Evolutionary conservation across 2,329 filamentous ascomycete species (phyloP).

Genomic region (Aspergillus sp.): DNA sequence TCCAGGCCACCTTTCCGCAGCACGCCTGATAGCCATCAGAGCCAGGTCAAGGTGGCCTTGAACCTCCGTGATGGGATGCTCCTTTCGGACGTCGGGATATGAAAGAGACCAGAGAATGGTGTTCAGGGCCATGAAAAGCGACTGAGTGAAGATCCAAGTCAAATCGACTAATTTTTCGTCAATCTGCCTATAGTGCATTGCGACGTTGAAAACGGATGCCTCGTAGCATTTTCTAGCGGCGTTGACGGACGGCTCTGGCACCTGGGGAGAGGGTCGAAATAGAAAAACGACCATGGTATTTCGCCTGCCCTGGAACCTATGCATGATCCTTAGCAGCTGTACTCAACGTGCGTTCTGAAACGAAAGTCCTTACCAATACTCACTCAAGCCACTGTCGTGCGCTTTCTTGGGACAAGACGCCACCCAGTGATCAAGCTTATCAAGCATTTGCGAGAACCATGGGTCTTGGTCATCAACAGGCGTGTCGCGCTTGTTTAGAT

Average conservation of each 20-base stretch:
- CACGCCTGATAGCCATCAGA: slow-evolving; percentile 74
- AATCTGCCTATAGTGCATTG: slow-evolving; percentile 77
- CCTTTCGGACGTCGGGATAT: slow-evolving; percentile 75
- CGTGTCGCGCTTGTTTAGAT: slow-evolving; percentile 76
- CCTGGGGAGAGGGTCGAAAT: slow-evolving; percentile 86
- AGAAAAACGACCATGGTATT: slow-evolving; percentile 88
- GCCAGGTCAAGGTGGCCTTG: slow-evolving; percentile 72
- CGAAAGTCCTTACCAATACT: slow-evolving; percentile 66
- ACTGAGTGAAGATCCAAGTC: slow-evolving; percentile 90
- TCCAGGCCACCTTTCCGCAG: slow-evolving; percentile 87
- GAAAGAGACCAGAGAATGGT: slow-evolving; percentile 89
- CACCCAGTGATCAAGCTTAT: slow-evolving; percentile 77
- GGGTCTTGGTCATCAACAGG: slow-evolving; percentile 78
- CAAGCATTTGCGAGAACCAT: slow-evolving; percentile 80
- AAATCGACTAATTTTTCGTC: slow-evolving; percentile 73
- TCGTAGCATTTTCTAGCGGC: slow-evolving; percentile 82
- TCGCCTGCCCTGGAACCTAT: slow-evolving; percentile 64
- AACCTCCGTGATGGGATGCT: slow-evolving; percentile 72
- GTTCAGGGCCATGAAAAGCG: slow-evolving; percentile 88
- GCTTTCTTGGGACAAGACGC: slow-evolving; percentile 71
- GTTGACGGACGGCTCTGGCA: slow-evolving; percentile 76
- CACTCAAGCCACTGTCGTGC: slow-evolving; percentile 69
- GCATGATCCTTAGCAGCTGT: slow-evolving; percentile 4
- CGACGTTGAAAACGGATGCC: slow-evolving; percentile 77
- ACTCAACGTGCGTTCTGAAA: neutral